These are phyloP conservation scores for Hygrophoropsis aurantiaca DNA, from an alignment of 768 basidiomycete species.

Conservation along the genomic window DNA sequence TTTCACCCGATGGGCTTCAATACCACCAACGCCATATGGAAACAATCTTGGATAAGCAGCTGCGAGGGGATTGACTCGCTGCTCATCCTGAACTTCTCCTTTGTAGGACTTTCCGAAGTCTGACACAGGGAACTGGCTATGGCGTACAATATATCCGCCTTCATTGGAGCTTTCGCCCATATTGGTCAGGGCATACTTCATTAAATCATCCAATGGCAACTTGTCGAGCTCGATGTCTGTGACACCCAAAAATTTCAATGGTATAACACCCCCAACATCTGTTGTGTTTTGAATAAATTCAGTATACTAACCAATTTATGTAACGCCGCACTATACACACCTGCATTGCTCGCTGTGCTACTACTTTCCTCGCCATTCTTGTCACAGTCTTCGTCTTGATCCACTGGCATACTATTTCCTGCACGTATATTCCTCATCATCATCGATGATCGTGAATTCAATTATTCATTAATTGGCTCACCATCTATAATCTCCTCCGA, in stretches of 20 bases:
- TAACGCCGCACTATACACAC: too few species aligned
- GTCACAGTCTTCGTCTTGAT: too few species aligned
- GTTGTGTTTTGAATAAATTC: too few species aligned
- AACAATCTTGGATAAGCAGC: not conserved
- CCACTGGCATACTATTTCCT: too few species aligned
- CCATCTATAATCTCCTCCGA: not conserved
- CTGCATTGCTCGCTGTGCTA: too few species aligned
- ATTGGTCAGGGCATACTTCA: constrained; percentile 27
- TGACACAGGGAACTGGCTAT: constrained; percentile 11
- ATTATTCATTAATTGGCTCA: too few species aligned
- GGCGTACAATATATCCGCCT: constrained; percentile 21
- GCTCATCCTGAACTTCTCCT: not conserved
- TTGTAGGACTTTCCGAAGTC: constrained; percentile 10
- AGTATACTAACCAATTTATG: too few species aligned
- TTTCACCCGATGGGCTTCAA: constrained; percentile 20
- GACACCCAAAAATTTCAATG: not conserved
- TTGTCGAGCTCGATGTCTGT: constrained; percentile 25
- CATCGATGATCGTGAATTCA: too few species aligned
- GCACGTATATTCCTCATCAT: too few species aligned
- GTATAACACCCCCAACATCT: not conserved
- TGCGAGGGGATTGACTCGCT: not conserved
- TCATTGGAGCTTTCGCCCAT: constrained; percentile 16
- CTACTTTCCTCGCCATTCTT: too few species aligned
- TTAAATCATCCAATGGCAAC: constrained; percentile 19
- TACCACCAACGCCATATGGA: constrained; percentile 35